Evolutionary conservation across 768 basidiomycete genomes (phyloP).

Genomic region (Leucogyrophana mollusca): DNA sequence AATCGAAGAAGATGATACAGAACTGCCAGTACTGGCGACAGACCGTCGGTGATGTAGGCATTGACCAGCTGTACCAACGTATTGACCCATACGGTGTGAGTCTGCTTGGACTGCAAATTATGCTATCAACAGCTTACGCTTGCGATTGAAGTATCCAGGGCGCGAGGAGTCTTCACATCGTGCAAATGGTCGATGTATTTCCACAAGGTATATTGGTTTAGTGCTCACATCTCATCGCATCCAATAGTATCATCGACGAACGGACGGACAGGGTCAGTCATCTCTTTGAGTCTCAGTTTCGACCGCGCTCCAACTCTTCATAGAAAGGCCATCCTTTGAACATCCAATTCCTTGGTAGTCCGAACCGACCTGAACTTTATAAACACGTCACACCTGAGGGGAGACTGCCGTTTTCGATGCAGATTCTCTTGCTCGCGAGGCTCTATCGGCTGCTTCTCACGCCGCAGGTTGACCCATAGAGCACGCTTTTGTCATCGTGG

Average conservation of each 20-base stretch:
- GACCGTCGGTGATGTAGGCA: constrained; percentile 60
- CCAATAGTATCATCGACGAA: neutral
- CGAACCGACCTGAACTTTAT: constrained; percentile 58
- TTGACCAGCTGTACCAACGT: constrained; percentile 58
- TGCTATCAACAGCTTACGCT: neutral
- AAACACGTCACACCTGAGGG: constrained; percentile 58
- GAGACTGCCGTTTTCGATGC: constrained; percentile 61
- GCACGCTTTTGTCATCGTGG: constrained; percentile 62
- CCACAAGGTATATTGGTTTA: constrained; percentile 53
- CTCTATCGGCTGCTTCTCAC: constrained; percentile 64
- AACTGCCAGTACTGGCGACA: constrained; percentile 70
- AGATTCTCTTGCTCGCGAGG: constrained; percentile 65
- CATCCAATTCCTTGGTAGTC: constrained; percentile 59
- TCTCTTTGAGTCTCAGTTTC: neutral
- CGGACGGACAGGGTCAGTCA: constrained; percentile 66
- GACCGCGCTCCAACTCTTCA: neutral
- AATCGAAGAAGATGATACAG: constrained; percentile 62
- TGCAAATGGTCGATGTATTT: constrained; percentile 85
- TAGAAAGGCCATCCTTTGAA: constrained; percentile 74
- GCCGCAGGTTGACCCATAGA: constrained; percentile 50
- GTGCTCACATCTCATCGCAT: neutral
- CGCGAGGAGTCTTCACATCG: constrained; percentile 67
- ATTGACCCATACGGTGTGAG: constrained; percentile 74
- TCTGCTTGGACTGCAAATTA: constrained; percentile 3
- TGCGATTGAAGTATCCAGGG: constrained; percentile 56